Conservation (phyloP, 306 rosid genomes). For the Neltuma alba region DNA sequence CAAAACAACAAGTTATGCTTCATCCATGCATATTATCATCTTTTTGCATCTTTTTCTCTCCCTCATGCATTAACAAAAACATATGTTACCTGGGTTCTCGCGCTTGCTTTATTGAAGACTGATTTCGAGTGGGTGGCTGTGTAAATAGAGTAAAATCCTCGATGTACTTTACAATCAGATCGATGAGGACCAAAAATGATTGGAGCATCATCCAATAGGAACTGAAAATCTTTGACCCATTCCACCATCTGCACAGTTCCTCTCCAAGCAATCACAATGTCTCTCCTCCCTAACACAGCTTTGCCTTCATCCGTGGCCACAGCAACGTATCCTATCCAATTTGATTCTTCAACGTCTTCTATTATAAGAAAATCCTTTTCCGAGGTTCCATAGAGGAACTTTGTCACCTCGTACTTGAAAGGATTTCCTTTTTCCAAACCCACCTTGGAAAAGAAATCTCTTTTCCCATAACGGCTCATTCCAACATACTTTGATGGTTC, state of each 20-base stretch:
- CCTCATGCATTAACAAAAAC: not conserved
- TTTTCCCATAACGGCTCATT: constrained; percentile 46
- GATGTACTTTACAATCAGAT: constrained; percentile 46
- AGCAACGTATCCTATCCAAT: constrained; percentile 81
- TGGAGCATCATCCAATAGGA: constrained; percentile 50
- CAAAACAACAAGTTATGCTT: no score
- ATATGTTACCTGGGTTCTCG: constrained; percentile 56
- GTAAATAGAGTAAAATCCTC: constrained; percentile 73
- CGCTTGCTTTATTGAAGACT: constrained; percentile 47
- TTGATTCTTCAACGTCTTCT: constrained; percentile 67
- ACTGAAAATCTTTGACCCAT: constrained; percentile 61
- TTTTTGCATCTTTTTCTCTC: not conserved
- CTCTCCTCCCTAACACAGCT: constrained; percentile 65
- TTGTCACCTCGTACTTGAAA: not conserved
- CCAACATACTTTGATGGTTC: constrained; percentile 58
- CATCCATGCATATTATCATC: no score
- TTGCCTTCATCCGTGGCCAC: constrained; percentile 72
- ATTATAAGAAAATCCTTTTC: constrained; percentile 24
- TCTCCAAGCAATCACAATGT: constrained; percentile 58
- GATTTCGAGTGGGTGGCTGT: constrained; percentile 54
- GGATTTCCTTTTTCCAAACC: constrained; percentile 55
- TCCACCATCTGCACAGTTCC: constrained; percentile 41
- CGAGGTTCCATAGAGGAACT: not conserved
- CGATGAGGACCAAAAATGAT: constrained; percentile 42
- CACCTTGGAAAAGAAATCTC: constrained; percentile 58